phyloP scores from a whole-genome alignment of 345 rosid species.

The Euphorbia lathyris region DNA sequence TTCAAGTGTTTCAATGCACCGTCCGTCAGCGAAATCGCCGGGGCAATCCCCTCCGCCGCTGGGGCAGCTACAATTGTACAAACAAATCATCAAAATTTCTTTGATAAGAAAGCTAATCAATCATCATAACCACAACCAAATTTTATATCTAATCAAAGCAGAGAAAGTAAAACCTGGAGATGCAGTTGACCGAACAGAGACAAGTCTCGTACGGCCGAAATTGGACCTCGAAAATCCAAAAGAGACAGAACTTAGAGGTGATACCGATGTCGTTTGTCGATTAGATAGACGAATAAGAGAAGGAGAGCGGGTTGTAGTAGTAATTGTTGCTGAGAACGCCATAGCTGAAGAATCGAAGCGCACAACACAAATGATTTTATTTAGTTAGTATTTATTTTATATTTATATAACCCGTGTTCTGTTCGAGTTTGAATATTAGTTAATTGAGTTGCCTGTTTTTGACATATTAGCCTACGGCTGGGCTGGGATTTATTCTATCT shows the following conservation, averaged over 20 bases:
- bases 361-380: neutral
- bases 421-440: neutral
- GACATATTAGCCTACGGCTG: too few species aligned
- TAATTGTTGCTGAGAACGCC: conserved; percentile 42
- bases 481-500: too few species aligned
- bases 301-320: conserved; percentile 28
- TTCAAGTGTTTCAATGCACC: conserved; percentile 73
- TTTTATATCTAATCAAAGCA: neutral
- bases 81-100: neutral
- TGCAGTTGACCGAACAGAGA: conserved; percentile 55
- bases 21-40: conserved; percentile 77
- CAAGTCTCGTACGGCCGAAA: conserved; percentile 35
- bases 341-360: conserved; percentile 19
- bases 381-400: neutral
- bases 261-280: conserved; percentile 3
- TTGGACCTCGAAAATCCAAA: conserved; percentile 35
- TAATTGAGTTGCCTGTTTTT: neutral
- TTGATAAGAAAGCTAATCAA: neutral
- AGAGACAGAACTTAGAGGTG: conserved; percentile 32
- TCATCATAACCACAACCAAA: neutral
- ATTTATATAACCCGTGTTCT: too few species aligned
- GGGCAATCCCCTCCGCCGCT: conserved; percentile 45
- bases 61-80: conserved; percentile 32
- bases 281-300: conserved; percentile 23
- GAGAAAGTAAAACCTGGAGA: conserved; percentile 38